Conservation (phyloP, 768 basidiomycete species). For the Trametes sanguinea region DNA sequence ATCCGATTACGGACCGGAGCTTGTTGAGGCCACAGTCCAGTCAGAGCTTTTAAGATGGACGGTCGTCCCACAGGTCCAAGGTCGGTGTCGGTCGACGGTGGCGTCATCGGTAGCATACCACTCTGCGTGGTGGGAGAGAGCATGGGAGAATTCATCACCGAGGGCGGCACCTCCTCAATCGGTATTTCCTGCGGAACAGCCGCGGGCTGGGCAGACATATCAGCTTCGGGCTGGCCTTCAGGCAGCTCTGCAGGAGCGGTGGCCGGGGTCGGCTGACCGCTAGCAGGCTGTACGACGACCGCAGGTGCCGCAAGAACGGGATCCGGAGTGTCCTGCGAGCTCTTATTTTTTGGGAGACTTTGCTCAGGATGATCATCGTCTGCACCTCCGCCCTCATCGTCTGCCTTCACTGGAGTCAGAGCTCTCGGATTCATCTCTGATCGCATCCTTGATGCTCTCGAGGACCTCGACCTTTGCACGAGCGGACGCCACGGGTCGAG, state of each 20-base stretch:
- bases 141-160: constrained; percentile 59
- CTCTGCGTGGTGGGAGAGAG: constrained; percentile 24
- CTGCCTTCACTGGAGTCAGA: constrained; percentile 70
- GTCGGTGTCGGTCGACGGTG: constrained; percentile 53
- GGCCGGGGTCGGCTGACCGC: not conserved
- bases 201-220: not conserved
- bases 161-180: constrained; percentile 30
- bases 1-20: constrained; percentile 50
- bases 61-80: constrained; percentile 50
- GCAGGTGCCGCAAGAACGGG: not conserved
- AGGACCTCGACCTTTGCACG: constrained; percentile 87
- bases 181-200: constrained; percentile 7
- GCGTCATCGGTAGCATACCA: constrained; percentile 24
- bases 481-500: constrained; percentile 88
- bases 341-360: constrained; percentile 31
- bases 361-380: constrained; percentile 40
- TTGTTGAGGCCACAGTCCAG: constrained; percentile 77
- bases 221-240: not conserved
- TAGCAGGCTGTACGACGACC: constrained; percentile 2
- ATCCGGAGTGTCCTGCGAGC: not conserved
- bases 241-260: not conserved
- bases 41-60: constrained; percentile 81
- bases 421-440: constrained; percentile 77
- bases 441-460: constrained; percentile 88
- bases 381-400: constrained; percentile 66